Base-by-base conservation (phyloP, 805 yeast genomes). In the Metschnikowia borealis region DNA sequence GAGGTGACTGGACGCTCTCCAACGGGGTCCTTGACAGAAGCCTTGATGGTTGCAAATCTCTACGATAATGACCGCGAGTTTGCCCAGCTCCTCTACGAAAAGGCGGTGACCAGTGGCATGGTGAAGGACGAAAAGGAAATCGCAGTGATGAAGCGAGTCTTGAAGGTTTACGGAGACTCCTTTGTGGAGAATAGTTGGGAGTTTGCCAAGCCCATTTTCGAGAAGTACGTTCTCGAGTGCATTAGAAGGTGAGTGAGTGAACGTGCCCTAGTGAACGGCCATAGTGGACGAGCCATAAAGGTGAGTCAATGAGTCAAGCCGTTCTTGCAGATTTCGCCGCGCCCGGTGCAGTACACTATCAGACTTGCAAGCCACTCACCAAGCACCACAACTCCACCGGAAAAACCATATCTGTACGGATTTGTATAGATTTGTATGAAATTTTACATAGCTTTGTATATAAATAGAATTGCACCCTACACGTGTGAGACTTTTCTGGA, bases 101-200 rank as follows among this genome's bases (percentile, higher is more conserved):
- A 78, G 54, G 78, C 81, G 0, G 57, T 69, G 0, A 67, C 64
- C 35, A 74, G 71, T 48, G 66, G 53, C 5, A 51, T 67, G 11
- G 38, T 80, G 2, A 56, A 57, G 14, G 74, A 78, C 33, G 78
- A 73, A 29, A 56, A 58, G 2, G 81, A 79, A 31, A 60, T 68
- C 5, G 67, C 68, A 15, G 58, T 58, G n/a, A 60, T 80, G 7
- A 80, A 78, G 56, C 66, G 61, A 8, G 54, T 70, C 7, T 70
- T 81, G 54, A 73, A 77, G 54, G 67, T 64, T 0, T 82, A 78
- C 58, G 84, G 85, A 8, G 82, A 78, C n/a, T 70, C 78, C 2
- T 71, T 62, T 55, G 62, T 64, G 2, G 75, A 74, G 34, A 61
- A 60, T 38, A 64, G 64, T 35, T 69, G 74, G 65, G 62, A 58